Conservation (phyloP, 2,329 filamentous ascomycete genomes). For the Penicillium sp. region DNA sequence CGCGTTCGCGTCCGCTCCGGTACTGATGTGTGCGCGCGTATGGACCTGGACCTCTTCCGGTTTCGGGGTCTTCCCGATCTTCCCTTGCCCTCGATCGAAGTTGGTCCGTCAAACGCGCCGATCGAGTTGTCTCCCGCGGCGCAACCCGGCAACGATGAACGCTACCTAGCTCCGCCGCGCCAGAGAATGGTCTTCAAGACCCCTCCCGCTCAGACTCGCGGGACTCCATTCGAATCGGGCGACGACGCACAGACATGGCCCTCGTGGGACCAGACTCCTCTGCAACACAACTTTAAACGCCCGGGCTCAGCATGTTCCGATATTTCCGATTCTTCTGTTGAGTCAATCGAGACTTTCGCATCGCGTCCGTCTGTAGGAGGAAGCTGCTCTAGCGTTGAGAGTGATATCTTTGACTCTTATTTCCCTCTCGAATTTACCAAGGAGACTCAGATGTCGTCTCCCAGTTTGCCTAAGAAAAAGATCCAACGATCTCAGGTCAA, state of each 20-base stretch:
- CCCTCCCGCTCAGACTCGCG: slow-evolving; percentile 47
- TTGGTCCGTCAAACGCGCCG: slow-evolving; percentile 30
- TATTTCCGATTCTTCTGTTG: slow-evolving; percentile 62
- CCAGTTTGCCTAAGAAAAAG: slow-evolving; percentile 33
- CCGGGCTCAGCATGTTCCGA: slow-evolving; percentile 59
- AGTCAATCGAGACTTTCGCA: slow-evolving; percentile 57
- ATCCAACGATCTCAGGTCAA: slow-evolving; percentile 25
- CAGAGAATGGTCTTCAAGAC: slow-evolving; percentile 43
- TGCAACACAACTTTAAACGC: slow-evolving; percentile 51
- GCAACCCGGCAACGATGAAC: slow-evolving; percentile 29
- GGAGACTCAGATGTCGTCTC: slow-evolving; percentile 40
- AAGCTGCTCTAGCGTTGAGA: slow-evolving; percentile 62
- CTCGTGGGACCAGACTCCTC: slow-evolving; percentile 30
- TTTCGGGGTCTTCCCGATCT: slow-evolving; percentile 37
- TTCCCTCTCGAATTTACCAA: slow-evolving; percentile 42
- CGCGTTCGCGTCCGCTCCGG: slow-evolving; percentile 41
- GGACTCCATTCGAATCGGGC: slow-evolving; percentile 32
- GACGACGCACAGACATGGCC: slow-evolving; percentile 32
- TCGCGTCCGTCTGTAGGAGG: slow-evolving; percentile 59
- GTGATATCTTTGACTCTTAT: slow-evolving; percentile 59
- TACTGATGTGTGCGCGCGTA: slow-evolving; percentile 37
- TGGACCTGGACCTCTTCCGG: slow-evolving; percentile 37
- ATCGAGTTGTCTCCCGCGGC: slow-evolving; percentile 28
- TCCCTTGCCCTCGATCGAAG: slow-evolving; percentile 46
- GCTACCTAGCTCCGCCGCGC: slow-evolving; percentile 41